These are phyloP conservation scores for Podaxis sp. DNA, from an alignment of 768 basidiomycete genomes.

Conservation along the genomic window DNA sequence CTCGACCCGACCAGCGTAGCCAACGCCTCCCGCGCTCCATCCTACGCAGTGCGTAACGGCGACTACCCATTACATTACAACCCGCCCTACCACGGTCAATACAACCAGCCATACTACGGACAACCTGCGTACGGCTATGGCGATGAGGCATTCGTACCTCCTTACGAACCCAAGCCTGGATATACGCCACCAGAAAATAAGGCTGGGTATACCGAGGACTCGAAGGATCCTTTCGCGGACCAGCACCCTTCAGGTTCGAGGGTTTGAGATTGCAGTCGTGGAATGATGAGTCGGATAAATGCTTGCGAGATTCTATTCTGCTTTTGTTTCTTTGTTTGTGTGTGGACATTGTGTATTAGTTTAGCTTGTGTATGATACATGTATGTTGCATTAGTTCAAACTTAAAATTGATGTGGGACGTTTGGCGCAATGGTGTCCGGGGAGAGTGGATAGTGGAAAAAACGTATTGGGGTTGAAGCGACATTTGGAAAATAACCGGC, in stretches of 20 bases:
- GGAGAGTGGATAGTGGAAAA: too few relatives aligned
- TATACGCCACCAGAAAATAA: conserved; percentile 1
- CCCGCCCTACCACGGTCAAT: conserved; percentile 49
- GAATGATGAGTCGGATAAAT: background rate
- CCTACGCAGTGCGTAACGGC: conserved; percentile 30
- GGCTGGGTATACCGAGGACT: background rate
- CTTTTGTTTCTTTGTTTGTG: background rate
- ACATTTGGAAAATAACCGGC: too few relatives aligned
- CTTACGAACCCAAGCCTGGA: conserved; percentile 20
- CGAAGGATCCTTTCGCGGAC: conserved; percentile 13
- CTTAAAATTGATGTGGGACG: background rate
- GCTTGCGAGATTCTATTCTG: too few relatives aligned
- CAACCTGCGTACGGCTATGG: conserved; percentile 35
- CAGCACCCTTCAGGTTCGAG: conserved; percentile 5
- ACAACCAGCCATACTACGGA: conserved; percentile 42
- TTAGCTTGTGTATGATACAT: background rate
- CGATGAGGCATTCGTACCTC: conserved; percentile 32
- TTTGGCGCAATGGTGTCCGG: too few relatives aligned
- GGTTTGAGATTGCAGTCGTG: background rate
- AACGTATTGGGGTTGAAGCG: too few relatives aligned
- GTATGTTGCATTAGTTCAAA: background rate
- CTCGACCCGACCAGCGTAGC: conserved; percentile 60
- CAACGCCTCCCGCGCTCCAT: conserved; percentile 46
- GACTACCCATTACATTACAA: conserved; percentile 50
- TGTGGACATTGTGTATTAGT: background rate